These are phyloP conservation scores for Lasiodiplodia citricola DNA, from an alignment of 2,329 filamentous ascomycete species.

Conservation along the genomic window DNA sequence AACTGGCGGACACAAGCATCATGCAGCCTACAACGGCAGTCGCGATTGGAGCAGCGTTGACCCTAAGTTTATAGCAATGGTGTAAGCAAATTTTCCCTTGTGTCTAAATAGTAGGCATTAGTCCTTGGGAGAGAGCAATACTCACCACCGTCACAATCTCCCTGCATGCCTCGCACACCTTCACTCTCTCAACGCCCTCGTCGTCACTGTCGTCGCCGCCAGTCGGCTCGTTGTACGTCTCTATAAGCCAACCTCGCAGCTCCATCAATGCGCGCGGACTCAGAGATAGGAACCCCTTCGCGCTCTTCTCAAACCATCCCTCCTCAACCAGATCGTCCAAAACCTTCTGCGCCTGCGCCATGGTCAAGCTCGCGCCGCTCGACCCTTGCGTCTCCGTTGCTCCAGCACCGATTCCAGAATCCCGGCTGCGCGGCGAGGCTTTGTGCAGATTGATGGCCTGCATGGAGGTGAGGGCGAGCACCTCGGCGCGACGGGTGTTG, in stretches of 20 bases:
- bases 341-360: slow-evolving; percentile 76
- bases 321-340: slow-evolving; percentile 74
- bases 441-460: slow-evolving; percentile 75
- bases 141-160: slow-evolving; percentile 76
- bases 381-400: slow-evolving; percentile 37
- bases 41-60: slow-evolving; percentile 29
- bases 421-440: slow-evolving; percentile 42
- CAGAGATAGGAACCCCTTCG: slow-evolving; percentile 74
- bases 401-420: slow-evolving; percentile 42
- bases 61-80: slow-evolving; percentile 1
- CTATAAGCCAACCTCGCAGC: slow-evolving; percentile 80
- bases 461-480: slow-evolving; percentile 80
- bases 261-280: slow-evolving; percentile 83
- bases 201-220: slow-evolving; percentile 49
- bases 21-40: slow-evolving; percentile 32
- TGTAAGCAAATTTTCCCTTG: background rate
- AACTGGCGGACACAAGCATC: slow-evolving; percentile 41
- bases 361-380: slow-evolving; percentile 62
- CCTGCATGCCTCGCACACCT: slow-evolving; percentile 85
- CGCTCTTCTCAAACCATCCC: slow-evolving; percentile 83
- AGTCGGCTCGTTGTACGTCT: slow-evolving; percentile 80
- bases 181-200: slow-evolving; percentile 68
- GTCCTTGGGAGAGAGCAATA: background rate
- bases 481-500: slow-evolving; percentile 80
- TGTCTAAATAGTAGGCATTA: background rate